These are phyloP conservation scores for Phytophthora hybrid DNA, from an alignment of 352 stramenopile species.

Conservation along the genomic window DNA sequence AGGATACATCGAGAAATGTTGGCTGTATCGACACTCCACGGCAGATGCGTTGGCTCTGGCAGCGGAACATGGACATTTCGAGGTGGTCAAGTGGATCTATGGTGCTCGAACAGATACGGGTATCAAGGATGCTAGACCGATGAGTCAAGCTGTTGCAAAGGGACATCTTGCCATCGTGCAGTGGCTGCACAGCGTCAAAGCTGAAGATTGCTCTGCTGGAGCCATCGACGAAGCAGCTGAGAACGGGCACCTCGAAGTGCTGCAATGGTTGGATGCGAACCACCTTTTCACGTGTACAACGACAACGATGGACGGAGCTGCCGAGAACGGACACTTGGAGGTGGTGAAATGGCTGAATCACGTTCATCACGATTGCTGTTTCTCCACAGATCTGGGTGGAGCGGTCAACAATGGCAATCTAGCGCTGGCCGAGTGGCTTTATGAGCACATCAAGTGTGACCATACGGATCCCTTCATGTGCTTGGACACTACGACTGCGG, in stretches of 20 bases:
- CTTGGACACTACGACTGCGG: background rate
- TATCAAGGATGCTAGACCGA: background rate
- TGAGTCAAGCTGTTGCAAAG: background rate
- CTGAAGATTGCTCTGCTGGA: background rate
- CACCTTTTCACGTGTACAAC: background rate
- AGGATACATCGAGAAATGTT: background rate
- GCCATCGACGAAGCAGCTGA: background rate
- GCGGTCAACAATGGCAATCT: background rate
- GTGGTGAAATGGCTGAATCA: background rate
- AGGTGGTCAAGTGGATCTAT: background rate
- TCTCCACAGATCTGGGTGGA: background rate
- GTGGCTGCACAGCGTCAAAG: background rate
- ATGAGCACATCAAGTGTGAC: background rate
- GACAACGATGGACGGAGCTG: background rate
- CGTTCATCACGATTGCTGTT: background rate
- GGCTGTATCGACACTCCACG: background rate
- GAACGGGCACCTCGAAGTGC: background rate
- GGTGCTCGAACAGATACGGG: background rate
- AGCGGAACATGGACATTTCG: background rate
- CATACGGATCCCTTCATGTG: background rate
- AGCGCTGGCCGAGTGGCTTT: background rate
- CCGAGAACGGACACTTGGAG: background rate
- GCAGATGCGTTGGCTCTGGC: background rate
- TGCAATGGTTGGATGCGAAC: background rate
- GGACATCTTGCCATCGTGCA: background rate